Evolutionary conservation across 2,329 filamentous ascomycete genomes (phyloP).

Genomic region (Colletotrichum gloeosporioides): DNA sequence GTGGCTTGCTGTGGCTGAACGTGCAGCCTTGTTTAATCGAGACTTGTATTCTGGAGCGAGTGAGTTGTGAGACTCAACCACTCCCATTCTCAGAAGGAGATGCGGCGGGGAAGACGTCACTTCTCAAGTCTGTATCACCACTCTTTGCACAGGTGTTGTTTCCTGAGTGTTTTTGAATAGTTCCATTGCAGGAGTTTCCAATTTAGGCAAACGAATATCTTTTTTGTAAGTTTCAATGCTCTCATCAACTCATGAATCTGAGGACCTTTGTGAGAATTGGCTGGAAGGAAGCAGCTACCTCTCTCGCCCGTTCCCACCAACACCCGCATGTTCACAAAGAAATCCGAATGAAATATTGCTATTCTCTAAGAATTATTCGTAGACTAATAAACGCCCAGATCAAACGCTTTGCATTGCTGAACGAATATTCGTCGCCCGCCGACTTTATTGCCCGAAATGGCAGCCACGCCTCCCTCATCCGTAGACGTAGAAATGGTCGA

Average conservation of each 20-base stretch:
- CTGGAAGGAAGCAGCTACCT: not conserved
- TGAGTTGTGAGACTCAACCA: not conserved
- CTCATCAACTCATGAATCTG: not conserved
- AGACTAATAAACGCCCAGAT: not conserved
- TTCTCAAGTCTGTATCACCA: not conserved
- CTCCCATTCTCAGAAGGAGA: not conserved
- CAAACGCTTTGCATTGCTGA: not conserved
- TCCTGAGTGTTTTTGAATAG: not conserved
- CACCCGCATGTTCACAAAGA: not conserved
- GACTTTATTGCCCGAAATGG: not conserved
- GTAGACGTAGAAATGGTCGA: constrained; percentile 19
- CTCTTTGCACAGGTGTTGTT: not conserved
- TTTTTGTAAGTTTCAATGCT: not conserved
- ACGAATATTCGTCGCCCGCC: not conserved
- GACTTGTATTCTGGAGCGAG: not conserved
- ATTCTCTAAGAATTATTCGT: not conserved
- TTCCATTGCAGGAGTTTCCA: not conserved
- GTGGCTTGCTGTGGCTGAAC: constrained; percentile 11
- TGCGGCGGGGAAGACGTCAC: not conserved
- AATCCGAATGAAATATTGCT: not conserved
- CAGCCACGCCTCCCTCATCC: not conserved
- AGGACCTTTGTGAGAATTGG: not conserved
- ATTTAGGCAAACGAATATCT: not conserved
- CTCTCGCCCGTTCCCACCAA: not conserved
- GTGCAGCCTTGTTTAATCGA: constrained; percentile 6